Conservation (phyloP, 2,329 filamentous ascomycete genomes). For the Annulohypoxylon truncatum region DNA sequence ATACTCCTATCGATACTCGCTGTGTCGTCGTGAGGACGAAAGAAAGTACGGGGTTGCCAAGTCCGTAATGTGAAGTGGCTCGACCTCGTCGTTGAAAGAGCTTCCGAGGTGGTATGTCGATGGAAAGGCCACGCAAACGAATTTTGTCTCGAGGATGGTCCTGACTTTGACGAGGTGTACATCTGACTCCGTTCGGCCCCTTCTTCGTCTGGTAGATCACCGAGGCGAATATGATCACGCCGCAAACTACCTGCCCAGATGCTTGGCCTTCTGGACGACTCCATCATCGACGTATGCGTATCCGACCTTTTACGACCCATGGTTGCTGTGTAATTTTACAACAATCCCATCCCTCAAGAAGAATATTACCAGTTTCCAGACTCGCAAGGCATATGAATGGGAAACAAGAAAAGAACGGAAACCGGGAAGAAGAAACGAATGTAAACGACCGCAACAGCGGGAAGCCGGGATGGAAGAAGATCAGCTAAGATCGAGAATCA, state of each 20-base stretch:
- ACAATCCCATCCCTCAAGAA: slow-evolving; percentile 44
- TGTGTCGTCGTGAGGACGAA: slow-evolving; percentile 47
- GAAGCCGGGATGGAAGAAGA: slow-evolving; percentile 35
- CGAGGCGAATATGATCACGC: slow-evolving; percentile 28
- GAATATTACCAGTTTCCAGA: slow-evolving; percentile 31
- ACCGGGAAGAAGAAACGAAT: slow-evolving; percentile 41
- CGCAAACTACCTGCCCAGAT: slow-evolving; percentile 46
- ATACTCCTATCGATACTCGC: slow-evolving; percentile 57
- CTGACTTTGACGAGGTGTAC: slow-evolving; percentile 45
- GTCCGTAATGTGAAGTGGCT: slow-evolving; percentile 46
- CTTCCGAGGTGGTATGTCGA: slow-evolving; percentile 45
- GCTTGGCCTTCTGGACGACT: slow-evolving; percentile 41
- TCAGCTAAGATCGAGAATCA: slow-evolving; percentile 31
- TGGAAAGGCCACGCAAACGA: slow-evolving; percentile 50
- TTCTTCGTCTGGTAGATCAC: slow-evolving; percentile 38
- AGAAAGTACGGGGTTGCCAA: slow-evolving; percentile 46
- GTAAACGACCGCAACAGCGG: slow-evolving; percentile 34
- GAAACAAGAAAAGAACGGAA: slow-evolving; percentile 37
- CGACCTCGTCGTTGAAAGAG: slow-evolving; percentile 44
- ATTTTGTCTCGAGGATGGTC: slow-evolving; percentile 43
- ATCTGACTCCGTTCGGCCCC: slow-evolving; percentile 46
- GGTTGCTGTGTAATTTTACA: slow-evolving; percentile 40
- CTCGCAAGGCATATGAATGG: slow-evolving; percentile 34
- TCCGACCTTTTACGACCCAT: slow-evolving; percentile 43
- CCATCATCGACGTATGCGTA: slow-evolving; percentile 45